Percentiles rank a stretch among this genome's conserved stretches.
Conservation (phyloP, 2,329 filamentous ascomycete species). For the Sporothrix sp. region DNA sequence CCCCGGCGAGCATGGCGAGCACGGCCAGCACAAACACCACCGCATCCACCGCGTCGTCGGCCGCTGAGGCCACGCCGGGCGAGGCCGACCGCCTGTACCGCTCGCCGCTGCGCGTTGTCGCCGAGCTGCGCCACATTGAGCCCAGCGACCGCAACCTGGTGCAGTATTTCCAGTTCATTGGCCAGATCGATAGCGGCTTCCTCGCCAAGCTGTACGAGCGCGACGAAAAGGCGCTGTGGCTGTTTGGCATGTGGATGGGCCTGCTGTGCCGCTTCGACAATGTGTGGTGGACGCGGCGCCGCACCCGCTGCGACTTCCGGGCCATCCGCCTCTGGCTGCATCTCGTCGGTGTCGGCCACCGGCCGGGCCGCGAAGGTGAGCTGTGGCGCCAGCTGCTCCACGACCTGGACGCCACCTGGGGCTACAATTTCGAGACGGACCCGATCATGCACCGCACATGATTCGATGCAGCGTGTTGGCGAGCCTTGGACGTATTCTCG, state of each 20-base stretch:
- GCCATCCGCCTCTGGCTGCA: conserved; percentile 21
- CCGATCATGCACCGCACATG: conserved; percentile 2
- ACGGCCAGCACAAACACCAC: background rate
- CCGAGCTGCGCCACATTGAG: conserved; percentile 15
- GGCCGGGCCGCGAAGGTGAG: conserved; percentile 15
- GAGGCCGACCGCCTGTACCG: conserved; percentile 17
- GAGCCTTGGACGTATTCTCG: too few species aligned
- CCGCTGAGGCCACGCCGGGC: background rate
- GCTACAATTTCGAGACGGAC: conserved; percentile 15
- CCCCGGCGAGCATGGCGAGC: background rate
- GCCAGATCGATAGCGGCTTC: conserved; percentile 16
- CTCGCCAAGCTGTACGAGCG: conserved; percentile 15
- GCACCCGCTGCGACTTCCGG: conserved; percentile 19
- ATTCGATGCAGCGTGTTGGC: too few species aligned
- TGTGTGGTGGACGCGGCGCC: conserved; percentile 19
- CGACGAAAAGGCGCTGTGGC: conserved; percentile 20
- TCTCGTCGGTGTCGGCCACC: conserved; percentile 12
- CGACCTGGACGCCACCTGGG: conserved; percentile 19
- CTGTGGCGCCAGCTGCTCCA: conserved; percentile 17
- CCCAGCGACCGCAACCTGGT: conserved; percentile 14
- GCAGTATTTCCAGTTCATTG: conserved; percentile 19
- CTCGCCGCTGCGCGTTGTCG: conserved; percentile 16
- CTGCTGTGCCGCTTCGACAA: conserved; percentile 18
- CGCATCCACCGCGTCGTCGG: background rate
- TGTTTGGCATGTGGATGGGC: conserved; percentile 22